Evolutionary conservation across 768 basidiomycete genomes (phyloP), one percentile per base, ranked within the genome.

Genomic region (Holtermanniella nyarrowii): DNA sequence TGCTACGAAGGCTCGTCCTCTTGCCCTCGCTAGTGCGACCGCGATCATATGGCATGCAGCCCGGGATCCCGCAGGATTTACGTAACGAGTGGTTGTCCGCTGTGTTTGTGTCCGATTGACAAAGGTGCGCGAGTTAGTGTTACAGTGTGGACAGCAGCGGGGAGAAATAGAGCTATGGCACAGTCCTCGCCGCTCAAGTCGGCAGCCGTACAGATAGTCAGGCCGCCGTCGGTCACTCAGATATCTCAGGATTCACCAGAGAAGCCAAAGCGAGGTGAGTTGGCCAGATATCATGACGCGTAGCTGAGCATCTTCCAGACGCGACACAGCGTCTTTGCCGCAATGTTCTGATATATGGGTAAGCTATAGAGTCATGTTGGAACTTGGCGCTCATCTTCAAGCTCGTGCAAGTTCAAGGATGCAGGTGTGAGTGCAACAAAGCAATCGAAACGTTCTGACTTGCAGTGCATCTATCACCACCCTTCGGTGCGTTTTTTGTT

Each of bases 261-360:
- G 26, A 42, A 54, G 16, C 50, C 42, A 48, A 54, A 56, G 27
- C 39, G 43, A 31, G 52, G 53, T 59, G 44, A 50, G 60, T 50
- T 11, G 13, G 14, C 40, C 42, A 45, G 26, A 3, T 48, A 25
- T 12, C 11, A 13, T 10, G 21, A 49, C 37, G 7, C n/a, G n/a
- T 7, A 5, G 42, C 23, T 18, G 47, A 39, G 39, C 23, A 14
- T 14, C n/a, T 16, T 41, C 23, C 46, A 58, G 61, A 66, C 46
- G 56, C 47, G 5, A 58, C 59, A 22, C 82, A 83, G 69, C 80
- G 84, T 48, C 84, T 89, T 63, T 95, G 89, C 73, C 82, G 86
- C 66, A 93, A 95, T 75, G 81, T 90, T 47, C 75, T 85, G 69
- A 90, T 93, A 57, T 85, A 90, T 67, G 89, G 90, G 88, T 90